Conservation (phyloP, 2,329 filamentous ascomycete genomes). For the Hypomyces rosellus region DNA sequence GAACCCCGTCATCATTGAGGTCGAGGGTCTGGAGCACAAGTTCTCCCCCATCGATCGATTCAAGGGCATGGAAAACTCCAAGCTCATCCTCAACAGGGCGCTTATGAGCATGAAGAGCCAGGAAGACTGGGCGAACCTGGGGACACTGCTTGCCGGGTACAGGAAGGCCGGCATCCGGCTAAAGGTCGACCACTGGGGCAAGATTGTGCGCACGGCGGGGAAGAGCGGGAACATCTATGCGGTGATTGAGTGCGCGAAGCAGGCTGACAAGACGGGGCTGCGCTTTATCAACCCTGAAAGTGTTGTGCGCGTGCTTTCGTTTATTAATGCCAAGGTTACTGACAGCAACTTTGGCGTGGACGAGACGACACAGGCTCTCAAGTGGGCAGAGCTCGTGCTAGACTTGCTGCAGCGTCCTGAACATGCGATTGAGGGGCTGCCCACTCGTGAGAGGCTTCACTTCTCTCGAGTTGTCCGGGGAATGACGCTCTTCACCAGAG, state of each 20-base stretch:
- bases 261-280: slow-evolving; percentile 40
- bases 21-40: slow-evolving; percentile 49
- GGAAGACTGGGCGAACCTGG: slow-evolving; percentile 48
- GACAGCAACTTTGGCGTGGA: slow-evolving; percentile 27
- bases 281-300: slow-evolving; percentile 35
- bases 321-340: slow-evolving; percentile 33
- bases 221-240: slow-evolving; percentile 34
- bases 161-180: slow-evolving; percentile 36
- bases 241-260: slow-evolving; percentile 45
- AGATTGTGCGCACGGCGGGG: slow-evolving; percentile 37
- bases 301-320: slow-evolving; percentile 24
- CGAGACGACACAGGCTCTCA: slow-evolving; percentile 36
- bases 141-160: slow-evolving; percentile 45
- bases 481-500: slow-evolving; percentile 23
- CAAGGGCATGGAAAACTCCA: slow-evolving; percentile 37
- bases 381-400: slow-evolving; percentile 41
- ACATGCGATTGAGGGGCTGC: slow-evolving; percentile 25
- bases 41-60: slow-evolving; percentile 43
- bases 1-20: slow-evolving; percentile 52
- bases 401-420: slow-evolving; percentile 42
- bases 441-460: slow-evolving; percentile 17
- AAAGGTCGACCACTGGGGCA: slow-evolving; percentile 26
- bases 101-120: slow-evolving; percentile 40
- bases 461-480: slow-evolving; percentile 25
- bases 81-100: slow-evolving; percentile 30